Evolutionary conservation across 2,329 filamentous ascomycete species (phyloP), one percentile per base, ranked within the genome.

Genomic region (Thermoascus crustaceus): DNA sequence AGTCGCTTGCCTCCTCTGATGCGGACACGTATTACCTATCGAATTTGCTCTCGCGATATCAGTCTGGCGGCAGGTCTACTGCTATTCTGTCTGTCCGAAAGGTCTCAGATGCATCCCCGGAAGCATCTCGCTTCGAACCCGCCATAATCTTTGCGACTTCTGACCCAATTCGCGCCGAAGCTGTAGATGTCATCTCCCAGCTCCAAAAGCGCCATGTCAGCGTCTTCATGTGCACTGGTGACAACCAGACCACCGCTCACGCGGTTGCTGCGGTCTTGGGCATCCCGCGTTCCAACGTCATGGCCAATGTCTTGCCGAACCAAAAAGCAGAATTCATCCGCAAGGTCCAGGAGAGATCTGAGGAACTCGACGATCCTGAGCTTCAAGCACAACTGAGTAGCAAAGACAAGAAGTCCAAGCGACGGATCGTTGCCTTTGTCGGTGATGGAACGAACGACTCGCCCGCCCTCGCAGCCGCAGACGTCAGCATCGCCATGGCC

Each of bases 181-280:
- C 86, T 0, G 60, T 64, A 1, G 52, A 65, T 5, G 77, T 89
- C 11, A 73, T 94, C 39, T 58, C 63, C 5, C 69, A 78, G 1
- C 74, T 94, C 0, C 72, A 75, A 27, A 60, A 71, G 4, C 73
- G 74, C 10, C 78, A 81, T 13, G 79, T 83, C 30, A 75, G 79
- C 20, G 82, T 94, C 3, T 94, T 82, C 78, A 93, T 95, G 85
- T 78, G 94, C 23, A 93, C 86, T 0, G 88, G 88, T 19, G 88
- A 95, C 65, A 94, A 94, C 53, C 66, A 69, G n/a, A 78, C 69
- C n/a, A 95, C 88, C 0, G 88, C 88, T 2, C 69, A 73, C 13
- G 85, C 86, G 0, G 85, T 95, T 2, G 88, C 83, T 1, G 64
- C 70, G 2, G 76, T 76, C 50, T 70, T 94, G 11, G 85, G 85